Evolutionary conservation across 2,329 filamentous ascomycete species (phyloP).

Genomic region (Stachybotrys chartarum): DNA sequence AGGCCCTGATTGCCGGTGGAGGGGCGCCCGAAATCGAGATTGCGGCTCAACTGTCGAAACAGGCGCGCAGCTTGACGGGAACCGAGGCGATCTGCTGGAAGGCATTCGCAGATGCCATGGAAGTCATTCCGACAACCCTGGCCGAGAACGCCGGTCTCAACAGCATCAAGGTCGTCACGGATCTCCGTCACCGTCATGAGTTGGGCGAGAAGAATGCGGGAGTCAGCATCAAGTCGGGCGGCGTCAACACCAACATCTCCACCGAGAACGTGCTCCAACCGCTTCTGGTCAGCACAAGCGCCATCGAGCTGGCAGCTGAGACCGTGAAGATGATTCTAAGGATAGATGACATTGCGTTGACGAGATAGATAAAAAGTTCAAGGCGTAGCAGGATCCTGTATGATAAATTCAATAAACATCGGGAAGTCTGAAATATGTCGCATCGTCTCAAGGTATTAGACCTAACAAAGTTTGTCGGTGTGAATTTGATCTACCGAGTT

Average conservation of each 20-base stretch:
- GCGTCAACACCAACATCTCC: constrained; percentile 93
- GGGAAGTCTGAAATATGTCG: not conserved
- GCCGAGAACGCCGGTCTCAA: constrained; percentile 97
- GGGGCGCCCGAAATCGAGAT: constrained; percentile 97
- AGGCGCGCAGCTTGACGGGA: constrained; percentile 74
- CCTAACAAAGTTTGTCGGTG: too few relatives aligned
- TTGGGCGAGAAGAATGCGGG: constrained; percentile 93
- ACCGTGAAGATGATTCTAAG: constrained; percentile 90
- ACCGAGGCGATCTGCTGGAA: constrained; percentile 99
- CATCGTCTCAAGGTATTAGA: not conserved
- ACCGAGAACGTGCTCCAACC: constrained; percentile 97
- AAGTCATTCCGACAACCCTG: constrained; percentile 92
- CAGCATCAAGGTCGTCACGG: constrained; percentile 97
- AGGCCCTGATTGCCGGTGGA: constrained; percentile 94
- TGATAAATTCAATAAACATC: constrained; percentile 14
- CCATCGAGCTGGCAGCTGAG: constrained; percentile 93
- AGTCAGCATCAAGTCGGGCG: constrained; percentile 95
- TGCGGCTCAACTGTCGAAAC: constrained; percentile 75
- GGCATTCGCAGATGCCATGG: constrained; percentile 94
- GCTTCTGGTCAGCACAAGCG: constrained; percentile 91
- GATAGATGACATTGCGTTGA: constrained; percentile 61
- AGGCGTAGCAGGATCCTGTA: constrained; percentile 25
- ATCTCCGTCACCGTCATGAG: constrained; percentile 88
- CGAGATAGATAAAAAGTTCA: constrained; percentile 36
- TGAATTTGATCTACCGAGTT: too few relatives aligned